Conservation (phyloP, 768 basidiomycete genomes). For the Psilocybe cyanescens region DNA sequence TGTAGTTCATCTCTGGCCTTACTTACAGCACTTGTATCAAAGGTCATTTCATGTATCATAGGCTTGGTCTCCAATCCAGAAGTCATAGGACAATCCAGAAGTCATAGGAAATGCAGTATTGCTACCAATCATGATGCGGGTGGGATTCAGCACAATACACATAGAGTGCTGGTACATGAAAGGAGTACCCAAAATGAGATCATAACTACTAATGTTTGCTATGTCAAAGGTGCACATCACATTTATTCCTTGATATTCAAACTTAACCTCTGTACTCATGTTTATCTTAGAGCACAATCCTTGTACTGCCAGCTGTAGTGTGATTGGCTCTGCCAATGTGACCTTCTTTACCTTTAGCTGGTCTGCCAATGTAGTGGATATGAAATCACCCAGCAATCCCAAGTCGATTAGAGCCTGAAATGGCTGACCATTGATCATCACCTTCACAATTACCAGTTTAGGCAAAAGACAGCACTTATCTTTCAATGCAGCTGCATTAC, state of each 20-base stretch:
- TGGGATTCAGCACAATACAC: slow-evolving; percentile 29
- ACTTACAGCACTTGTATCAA: slow-evolving; percentile 10
- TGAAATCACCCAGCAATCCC: slow-evolving; percentile 44
- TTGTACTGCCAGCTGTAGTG: slow-evolving; percentile 41
- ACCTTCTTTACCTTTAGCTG: slow-evolving; percentile 32
- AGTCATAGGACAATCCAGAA: background rate
- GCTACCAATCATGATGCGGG: slow-evolving; percentile 25
- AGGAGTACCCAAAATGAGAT: slow-evolving; percentile 39
- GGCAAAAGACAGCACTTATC: slow-evolving; percentile 19
- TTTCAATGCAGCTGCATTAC: no score
- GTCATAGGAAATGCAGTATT: background rate
- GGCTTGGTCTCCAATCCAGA: background rate
- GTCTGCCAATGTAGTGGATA: slow-evolving; percentile 37
- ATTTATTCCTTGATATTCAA: slow-evolving; percentile 38
- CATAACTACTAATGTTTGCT: slow-evolving; percentile 39
- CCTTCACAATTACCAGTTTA: slow-evolving; percentile 34
- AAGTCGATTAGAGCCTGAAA: slow-evolving; percentile 38
- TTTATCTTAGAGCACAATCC: slow-evolving; percentile 45
- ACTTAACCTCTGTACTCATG: slow-evolving; percentile 18
- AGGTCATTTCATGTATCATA: background rate
- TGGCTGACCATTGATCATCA: slow-evolving; percentile 30
- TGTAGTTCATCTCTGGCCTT: slow-evolving; percentile 6
- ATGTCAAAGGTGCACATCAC: slow-evolving; percentile 35
- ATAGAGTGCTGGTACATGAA: slow-evolving; percentile 35
- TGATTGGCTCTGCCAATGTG: slow-evolving; percentile 32